phyloP scores from a whole-genome alignment of 106 monocot genomes.

The Amphibolis antarctica region DNA sequence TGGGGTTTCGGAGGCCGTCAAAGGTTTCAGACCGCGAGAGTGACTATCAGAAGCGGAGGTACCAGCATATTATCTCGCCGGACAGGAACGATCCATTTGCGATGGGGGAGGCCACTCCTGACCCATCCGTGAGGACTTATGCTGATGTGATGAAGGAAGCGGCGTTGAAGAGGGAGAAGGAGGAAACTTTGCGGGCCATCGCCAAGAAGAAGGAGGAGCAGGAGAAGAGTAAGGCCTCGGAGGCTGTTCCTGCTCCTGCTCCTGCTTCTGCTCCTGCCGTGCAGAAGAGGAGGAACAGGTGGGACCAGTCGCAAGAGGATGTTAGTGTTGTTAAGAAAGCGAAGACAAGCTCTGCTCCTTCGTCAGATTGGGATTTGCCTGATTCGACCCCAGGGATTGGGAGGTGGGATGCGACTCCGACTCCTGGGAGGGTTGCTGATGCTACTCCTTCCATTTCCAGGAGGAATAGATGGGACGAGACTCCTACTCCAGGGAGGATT shows the following conservation, averaged over 20 bases:
- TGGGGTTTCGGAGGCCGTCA: slow-evolving; percentile 50
- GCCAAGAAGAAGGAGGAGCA: slow-evolving; percentile 84
- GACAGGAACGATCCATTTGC: slow-evolving; percentile 82
- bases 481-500: slow-evolving; percentile 75
- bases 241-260: slow-evolving; percentile 8
- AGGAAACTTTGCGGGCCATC: slow-evolving; percentile 60
- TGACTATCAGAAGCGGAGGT: slow-evolving; percentile 60
- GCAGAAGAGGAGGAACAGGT: slow-evolving; percentile 85
- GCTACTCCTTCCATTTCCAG: slow-evolving; percentile 58
- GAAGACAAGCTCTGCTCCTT: slow-evolving; percentile 20
- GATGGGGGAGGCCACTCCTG: slow-evolving; percentile 61
- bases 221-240: slow-evolving; percentile 43
- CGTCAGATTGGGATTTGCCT: slow-evolving; percentile 86
- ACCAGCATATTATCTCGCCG: slow-evolving; percentile 68
- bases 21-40: slow-evolving; percentile 82
- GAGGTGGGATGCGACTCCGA: slow-evolving; percentile 89
- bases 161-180: slow-evolving; percentile 63
- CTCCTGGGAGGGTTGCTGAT: slow-evolving; percentile 79
- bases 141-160: slow-evolving; percentile 83
- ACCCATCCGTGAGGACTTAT: slow-evolving; percentile 63
- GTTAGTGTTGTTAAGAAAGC: slow-evolving; percentile 35
- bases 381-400: slow-evolving; percentile 77
- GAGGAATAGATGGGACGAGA: slow-evolving; percentile 94
- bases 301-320: slow-evolving; percentile 94
- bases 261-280: neutral